phyloP scores from a whole-genome alignment of 2,329 filamentous ascomycete genomes.

The Trichoderma guizhouense region DNA sequence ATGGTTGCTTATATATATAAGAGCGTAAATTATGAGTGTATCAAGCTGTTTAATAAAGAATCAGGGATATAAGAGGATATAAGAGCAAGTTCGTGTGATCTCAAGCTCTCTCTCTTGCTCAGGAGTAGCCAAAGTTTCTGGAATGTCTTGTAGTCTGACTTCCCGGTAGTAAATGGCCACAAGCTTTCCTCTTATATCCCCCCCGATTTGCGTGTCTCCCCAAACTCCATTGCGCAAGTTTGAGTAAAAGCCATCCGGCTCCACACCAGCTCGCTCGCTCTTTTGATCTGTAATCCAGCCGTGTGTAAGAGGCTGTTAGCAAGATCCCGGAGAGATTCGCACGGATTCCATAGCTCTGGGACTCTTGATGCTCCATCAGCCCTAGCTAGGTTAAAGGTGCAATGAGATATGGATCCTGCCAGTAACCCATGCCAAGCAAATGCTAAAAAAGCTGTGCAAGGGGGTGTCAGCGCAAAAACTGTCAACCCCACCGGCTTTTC shows the following conservation, averaged over 20 bases:
- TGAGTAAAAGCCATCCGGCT: not conserved
- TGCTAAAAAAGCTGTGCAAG: not conserved
- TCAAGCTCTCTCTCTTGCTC: not conserved
- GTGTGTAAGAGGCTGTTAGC: not conserved
- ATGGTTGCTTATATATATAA: not conserved
- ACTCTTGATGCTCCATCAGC: not conserved
- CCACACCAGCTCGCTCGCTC: not conserved
- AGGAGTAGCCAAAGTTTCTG: slow-evolving; percentile 20
- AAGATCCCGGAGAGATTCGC: slow-evolving; percentile 7
- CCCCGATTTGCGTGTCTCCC: not conserved
- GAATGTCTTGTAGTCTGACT: not conserved
- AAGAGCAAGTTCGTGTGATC: not conserved
- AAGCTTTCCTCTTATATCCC: slow-evolving; percentile 12
- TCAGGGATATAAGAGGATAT: not conserved
- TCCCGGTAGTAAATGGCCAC: not conserved
- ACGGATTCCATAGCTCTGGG: not conserved
- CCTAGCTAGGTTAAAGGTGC: not conserved
- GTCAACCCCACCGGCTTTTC: not conserved
- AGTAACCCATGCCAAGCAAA: not conserved
- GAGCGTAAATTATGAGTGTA: not conserved
- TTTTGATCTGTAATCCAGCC: slow-evolving; percentile 9
- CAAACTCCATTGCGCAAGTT: not conserved
- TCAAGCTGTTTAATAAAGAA: not conserved
- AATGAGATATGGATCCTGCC: not conserved
- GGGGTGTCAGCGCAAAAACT: not conserved